Evolutionary conservation across 139 green algal species (phyloP).

Genomic region (Picochlorum sp.): DNA sequence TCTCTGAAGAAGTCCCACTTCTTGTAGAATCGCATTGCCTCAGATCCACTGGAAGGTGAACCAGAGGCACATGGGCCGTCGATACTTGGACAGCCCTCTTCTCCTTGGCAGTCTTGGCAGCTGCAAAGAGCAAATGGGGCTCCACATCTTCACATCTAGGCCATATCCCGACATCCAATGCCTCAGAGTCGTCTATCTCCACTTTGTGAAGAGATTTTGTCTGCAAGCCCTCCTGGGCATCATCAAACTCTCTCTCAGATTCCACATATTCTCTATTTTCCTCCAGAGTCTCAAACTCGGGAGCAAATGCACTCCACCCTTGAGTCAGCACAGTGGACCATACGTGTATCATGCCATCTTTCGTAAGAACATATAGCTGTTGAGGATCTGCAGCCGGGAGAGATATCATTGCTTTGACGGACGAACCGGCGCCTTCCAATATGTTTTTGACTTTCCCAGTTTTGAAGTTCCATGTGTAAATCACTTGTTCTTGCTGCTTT

Average conservation of each 20-base stretch:
- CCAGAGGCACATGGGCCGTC: too few species aligned
- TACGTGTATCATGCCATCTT: slow-evolving; percentile 46
- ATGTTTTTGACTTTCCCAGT: too few species aligned
- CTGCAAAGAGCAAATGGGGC: too few species aligned
- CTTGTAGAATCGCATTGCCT: too few species aligned
- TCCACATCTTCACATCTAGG: too few species aligned
- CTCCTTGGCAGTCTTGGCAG: too few species aligned
- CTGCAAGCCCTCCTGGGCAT: background rate
- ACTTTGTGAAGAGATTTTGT: background rate
- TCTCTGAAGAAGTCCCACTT: too few species aligned
- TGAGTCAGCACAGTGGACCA: slow-evolving; percentile 70
- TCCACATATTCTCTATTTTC: slow-evolving; percentile 43
- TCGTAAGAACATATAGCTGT: slow-evolving; percentile 44
- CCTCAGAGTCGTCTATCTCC: too few species aligned
- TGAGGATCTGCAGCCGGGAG: slow-evolving; percentile 53
- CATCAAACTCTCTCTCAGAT: slow-evolving; percentile 3
- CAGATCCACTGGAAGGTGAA: too few species aligned
- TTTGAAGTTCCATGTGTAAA: background rate
- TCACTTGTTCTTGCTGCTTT: background rate
- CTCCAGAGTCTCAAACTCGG: slow-evolving; percentile 85
- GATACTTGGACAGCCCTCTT: too few species aligned
- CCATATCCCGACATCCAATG: too few species aligned
- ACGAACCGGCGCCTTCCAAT: background rate
- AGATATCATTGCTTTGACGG: slow-evolving; percentile 48
- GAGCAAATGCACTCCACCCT: slow-evolving; percentile 90